Base-by-base conservation (phyloP, 495 filamentous ascomycete species). In the Penicillium riverlandense region DNA sequence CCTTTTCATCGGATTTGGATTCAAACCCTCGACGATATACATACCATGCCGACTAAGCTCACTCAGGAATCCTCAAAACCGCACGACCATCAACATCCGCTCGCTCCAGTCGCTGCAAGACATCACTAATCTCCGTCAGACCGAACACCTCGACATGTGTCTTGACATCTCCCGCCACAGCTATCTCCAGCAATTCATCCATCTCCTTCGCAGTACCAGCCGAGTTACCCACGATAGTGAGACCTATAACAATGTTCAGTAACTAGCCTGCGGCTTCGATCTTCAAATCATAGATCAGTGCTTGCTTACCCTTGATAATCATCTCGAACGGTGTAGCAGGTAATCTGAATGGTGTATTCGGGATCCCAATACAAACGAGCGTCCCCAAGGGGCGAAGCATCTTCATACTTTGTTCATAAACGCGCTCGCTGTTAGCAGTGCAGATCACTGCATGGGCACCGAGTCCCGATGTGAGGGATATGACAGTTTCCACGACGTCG, bases 391-490 rank as follows among this genome's bases (percentile, higher is more conserved):
- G 54, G 13, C 70, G 67, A 8, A 70, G 51, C 44, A 69, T 55
- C 4, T 59, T 52, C 57, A 69, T 55, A 32, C 65, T 67, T 41
- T 70, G 65, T 14, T 53, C 53, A 37, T 71, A 73, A n/a, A 66
- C 62, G 11, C 49, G 40, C 37, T 66, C 62, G 14, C 59, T 50
- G 39, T 70, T 68, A 7, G 67, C 68, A 0, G 62, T 66, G 36
- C 68, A 73, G 4, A 73, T 67, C 7, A 70, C 66, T n/a, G 59
- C 68, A 39, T 73, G 66, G 9, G 60, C 68, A 22, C 70, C 68
- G n/a, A 68, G 47, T 0, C 59, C 54, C 0, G 55, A 62, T 12
- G 68, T 71, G 4, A 59, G 49, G 4, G 47, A 28, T 32, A 68
- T 59, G n/a, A 64, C 61, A 33, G 44, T 57, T 6, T 45, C 27